Evolutionary conservation across 176 grass and related monocot species (phyloP).

Genomic region (Luzula sylvatica): DNA sequence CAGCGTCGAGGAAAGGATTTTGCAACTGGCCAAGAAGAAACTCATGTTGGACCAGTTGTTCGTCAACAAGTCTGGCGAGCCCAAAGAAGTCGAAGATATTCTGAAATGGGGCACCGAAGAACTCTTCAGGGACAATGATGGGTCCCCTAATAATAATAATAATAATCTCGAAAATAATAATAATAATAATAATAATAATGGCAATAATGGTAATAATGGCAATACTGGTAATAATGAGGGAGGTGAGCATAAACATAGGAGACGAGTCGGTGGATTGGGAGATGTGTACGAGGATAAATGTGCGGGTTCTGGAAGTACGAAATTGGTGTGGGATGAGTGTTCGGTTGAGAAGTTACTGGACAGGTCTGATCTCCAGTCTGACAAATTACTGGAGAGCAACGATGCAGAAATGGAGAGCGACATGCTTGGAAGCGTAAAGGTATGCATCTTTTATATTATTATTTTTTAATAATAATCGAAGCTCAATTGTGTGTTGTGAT

Average conservation of each 20-base stretch:
- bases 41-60: conserved; percentile 99
- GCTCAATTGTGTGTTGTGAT: conserved; percentile 19
- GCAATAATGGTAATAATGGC: conserved; percentile 44
- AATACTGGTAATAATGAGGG: conserved; percentile 37
- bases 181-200: conserved; percentile 50
- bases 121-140: conserved; percentile 63
- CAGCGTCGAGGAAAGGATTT: conserved; percentile 97
- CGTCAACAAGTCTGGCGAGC: conserved; percentile 92
- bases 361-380: conserved; percentile 77
- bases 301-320: conserved; percentile 49
- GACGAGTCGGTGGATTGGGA: conserved; percentile 74
- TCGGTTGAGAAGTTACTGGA: conserved; percentile 90
- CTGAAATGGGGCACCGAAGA: conserved; percentile 98
- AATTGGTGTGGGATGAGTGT: conserved; percentile 89
- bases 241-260: conserved; percentile 75
- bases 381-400: conserved; percentile 40
- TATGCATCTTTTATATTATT: conserved; percentile 29
- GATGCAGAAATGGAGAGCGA: conserved; percentile 79
- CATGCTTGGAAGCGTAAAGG: conserved; percentile 97
- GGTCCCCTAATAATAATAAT: conserved; percentile 34
- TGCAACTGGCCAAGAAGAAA: conserved; percentile 98
- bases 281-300: conserved; percentile 99
- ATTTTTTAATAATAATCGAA: neutral
- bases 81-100: conserved; percentile 98
- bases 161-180: conserved; percentile 43